These are phyloP conservation scores for Exophiala alcalophila DNA, from an alignment of 2,329 filamentous ascomycete genomes.

Conservation along the genomic window DNA sequence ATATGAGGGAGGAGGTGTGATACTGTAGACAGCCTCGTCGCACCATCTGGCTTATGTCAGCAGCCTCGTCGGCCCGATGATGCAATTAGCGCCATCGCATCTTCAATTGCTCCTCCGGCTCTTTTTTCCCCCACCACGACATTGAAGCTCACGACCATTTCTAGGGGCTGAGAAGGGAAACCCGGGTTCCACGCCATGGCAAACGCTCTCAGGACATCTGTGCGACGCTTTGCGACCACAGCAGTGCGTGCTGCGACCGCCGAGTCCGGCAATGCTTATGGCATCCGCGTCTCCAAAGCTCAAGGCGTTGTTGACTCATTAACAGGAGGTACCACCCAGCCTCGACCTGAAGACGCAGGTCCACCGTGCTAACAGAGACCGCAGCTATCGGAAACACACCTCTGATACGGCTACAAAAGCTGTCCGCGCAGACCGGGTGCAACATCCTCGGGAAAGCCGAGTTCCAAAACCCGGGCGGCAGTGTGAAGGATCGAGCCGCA, in stretches of 20 bases:
- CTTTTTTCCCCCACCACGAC: too few relatives aligned
- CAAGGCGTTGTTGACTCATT: conserved; percentile 77
- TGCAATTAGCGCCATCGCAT: too few relatives aligned
- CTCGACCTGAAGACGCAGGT: background rate
- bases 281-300: conserved; percentile 70
- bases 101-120: too few relatives aligned
- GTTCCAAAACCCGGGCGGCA: conserved; percentile 97
- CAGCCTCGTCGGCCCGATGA: too few relatives aligned
- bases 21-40: too few relatives aligned
- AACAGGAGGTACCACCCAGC: conserved; percentile 66
- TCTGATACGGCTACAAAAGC: conserved; percentile 80
- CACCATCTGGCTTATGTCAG: too few relatives aligned
- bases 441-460: conserved; percentile 94
- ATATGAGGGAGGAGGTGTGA: too few relatives aligned
- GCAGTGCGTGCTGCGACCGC: conserved; percentile 54
- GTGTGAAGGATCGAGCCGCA: conserved; percentile 92
- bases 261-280: conserved; percentile 47
- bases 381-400: conserved; percentile 96
- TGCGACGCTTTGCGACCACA: conserved; percentile 63
- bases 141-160: conserved; percentile 1
- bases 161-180: background rate
- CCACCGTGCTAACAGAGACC: background rate
- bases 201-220: conserved; percentile 19
- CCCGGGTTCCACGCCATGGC: conserved; percentile 16
- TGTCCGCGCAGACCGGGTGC: conserved; percentile 89